These are phyloP conservation scores for Cyberlindnera misumaiensis DNA, from an alignment of 805 yeast species.

Conservation along the genomic window DNA sequence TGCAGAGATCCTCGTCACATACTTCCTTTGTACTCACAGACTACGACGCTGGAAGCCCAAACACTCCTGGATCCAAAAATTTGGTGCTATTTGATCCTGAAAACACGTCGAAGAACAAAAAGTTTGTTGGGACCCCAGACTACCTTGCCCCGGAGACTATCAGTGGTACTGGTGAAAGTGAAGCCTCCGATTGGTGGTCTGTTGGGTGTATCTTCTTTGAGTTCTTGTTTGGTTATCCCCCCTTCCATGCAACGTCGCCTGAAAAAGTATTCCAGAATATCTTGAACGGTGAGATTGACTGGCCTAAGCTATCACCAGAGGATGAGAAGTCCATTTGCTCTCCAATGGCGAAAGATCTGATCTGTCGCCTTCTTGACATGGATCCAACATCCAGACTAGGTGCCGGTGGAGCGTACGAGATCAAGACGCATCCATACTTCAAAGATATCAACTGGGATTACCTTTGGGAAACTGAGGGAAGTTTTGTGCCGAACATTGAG, in stretches of 20 bases:
- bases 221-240: conserved; percentile 88
- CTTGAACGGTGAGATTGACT: conserved; percentile 61
- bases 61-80: conserved; percentile 22
- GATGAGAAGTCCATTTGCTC: conserved; percentile 54
- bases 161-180: conserved; percentile 74
- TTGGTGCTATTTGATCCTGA: conserved; percentile 74
- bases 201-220: conserved; percentile 94
- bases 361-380: conserved; percentile 50
- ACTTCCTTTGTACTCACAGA: conserved; percentile 50
- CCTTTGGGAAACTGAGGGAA: conserved; percentile 63
- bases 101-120: conserved; percentile 44
- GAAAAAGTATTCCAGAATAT: conserved; percentile 80
- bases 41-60: conserved; percentile 31
- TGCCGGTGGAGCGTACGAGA: conserved; percentile 69
- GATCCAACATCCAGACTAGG: conserved; percentile 73
- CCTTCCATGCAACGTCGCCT: conserved; percentile 80
- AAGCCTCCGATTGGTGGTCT: conserved; percentile 97
- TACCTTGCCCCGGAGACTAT: conserved; percentile 96
- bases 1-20: conserved; percentile 45
- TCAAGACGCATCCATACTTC: conserved; percentile 75
- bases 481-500: conserved; percentile 74
- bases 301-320: conserved; percentile 63
- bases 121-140: conserved; percentile 96
- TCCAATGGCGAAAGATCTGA: conserved; percentile 68
- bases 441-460: conserved; percentile 65